phyloP scores from a whole-genome alignment of 805 yeast species.

The Maudiozyma bulderi region DNA sequence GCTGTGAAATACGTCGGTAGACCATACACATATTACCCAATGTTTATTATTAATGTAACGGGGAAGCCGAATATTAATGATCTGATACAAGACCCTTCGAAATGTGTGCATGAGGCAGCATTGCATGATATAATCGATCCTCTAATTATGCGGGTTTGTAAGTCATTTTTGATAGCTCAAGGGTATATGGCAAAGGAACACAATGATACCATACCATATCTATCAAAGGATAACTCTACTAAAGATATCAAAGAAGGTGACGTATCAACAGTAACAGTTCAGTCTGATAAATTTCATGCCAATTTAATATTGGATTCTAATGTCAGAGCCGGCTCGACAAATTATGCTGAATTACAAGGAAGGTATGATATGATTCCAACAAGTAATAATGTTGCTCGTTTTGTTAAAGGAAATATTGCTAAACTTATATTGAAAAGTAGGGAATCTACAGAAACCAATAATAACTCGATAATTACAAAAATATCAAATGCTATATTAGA shows the following conservation, averaged over 20 bases:
- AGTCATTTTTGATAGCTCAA: constrained; percentile 20
- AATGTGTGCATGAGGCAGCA: constrained; percentile 23
- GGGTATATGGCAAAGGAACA: constrained; percentile 8
- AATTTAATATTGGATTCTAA: not conserved
- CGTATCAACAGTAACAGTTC: too few relatives aligned
- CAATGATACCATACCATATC: not conserved
- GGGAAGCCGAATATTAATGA: constrained; percentile 29
- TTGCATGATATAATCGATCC: constrained; percentile 22
- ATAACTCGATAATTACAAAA: not conserved
- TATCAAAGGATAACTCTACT: not conserved
- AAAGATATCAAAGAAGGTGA: not conserved
- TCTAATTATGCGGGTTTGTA: constrained; percentile 26
- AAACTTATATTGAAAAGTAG: too few relatives aligned
- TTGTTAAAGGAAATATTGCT: too few relatives aligned
- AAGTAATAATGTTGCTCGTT: too few relatives aligned
- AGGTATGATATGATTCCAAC: not conserved
- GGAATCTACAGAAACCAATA: too few relatives aligned
- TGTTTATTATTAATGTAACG: constrained; percentile 29
- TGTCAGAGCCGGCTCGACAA: not conserved
- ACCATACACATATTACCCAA: constrained; percentile 32
- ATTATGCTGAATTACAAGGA: not conserved
- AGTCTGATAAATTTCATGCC: not conserved
- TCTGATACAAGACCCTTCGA: constrained; percentile 34
- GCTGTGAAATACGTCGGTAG: constrained; percentile 23
- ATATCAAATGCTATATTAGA: not conserved